Percentiles rank a stretch among this genome's conserved stretches.
phyloP scores from a whole-genome alignment of 306 rosid genomes.

The Vigna radiata region DNA sequence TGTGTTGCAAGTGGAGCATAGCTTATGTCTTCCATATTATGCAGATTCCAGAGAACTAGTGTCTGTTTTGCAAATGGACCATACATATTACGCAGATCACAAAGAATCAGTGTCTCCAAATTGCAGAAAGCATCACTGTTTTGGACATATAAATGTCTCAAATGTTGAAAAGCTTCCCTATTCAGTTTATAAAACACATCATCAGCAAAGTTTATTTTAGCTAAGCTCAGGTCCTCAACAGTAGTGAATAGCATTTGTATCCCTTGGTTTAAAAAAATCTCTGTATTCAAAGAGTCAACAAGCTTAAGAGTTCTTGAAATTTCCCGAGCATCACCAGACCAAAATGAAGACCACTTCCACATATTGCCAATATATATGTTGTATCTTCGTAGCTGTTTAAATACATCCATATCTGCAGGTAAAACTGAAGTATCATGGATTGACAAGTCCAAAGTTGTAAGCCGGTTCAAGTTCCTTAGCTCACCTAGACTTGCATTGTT shows the following conservation, averaged over 20 bases:
- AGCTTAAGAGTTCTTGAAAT: background rate
- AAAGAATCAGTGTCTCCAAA: background rate
- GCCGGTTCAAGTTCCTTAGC: conserved; percentile 17
- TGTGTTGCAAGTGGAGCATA: background rate
- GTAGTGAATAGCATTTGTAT: background rate
- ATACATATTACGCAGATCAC: background rate
- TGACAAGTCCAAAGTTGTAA: background rate
- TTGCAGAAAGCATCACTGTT: background rate
- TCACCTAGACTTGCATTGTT: conserved; percentile 16
- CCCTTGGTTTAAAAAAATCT: background rate
- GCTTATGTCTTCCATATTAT: too few relatives aligned
- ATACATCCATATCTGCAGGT: background rate
- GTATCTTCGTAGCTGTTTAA: conserved; percentile 10
- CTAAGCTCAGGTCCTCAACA: background rate
- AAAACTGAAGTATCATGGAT: background rate
- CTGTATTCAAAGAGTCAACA: background rate
- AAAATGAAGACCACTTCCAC: background rate
- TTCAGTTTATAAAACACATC: background rate
- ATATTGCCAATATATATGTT: background rate
- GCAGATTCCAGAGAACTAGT: too few relatives aligned
- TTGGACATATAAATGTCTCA: background rate
- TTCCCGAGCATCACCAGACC: background rate
- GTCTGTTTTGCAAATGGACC: too few relatives aligned
- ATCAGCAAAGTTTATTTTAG: background rate
- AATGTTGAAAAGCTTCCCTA: background rate